These are phyloP conservation scores for Pythium chondricola DNA, from an alignment of 352 stramenopile genomes.

Conservation along the genomic window DNA sequence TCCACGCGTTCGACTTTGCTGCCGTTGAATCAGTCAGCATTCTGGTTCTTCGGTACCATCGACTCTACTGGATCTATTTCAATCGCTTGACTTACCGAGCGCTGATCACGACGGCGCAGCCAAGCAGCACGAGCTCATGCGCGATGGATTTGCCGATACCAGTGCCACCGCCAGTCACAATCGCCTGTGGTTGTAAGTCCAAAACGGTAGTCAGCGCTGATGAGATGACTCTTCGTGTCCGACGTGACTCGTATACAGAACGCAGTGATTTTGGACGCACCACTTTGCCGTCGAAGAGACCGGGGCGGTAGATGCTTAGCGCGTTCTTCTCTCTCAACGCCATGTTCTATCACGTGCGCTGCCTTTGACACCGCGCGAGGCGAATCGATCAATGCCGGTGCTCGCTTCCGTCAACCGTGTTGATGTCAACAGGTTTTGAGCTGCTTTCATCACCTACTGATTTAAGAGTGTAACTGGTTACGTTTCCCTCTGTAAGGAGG, in stretches of 20 bases:
- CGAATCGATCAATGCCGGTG: not conserved
- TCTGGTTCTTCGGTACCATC: not conserved
- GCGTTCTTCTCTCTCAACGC: conserved; percentile 29
- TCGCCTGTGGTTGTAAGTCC: conserved; percentile 20
- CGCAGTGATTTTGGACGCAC: conserved; percentile 26
- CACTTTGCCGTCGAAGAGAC: conserved; percentile 58
- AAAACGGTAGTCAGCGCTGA: not conserved
- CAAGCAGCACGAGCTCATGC: conserved; percentile 61
- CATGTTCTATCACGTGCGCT: conserved; percentile 2
- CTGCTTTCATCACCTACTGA: not conserved
- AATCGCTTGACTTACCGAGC: conserved; percentile 20
- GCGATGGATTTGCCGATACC: conserved; percentile 74
- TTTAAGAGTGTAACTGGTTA: not conserved
- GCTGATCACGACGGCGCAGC: conserved; percentile 66
- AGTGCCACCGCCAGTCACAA: conserved; percentile 77
- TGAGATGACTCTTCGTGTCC: not conserved
- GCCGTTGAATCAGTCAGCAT: not conserved
- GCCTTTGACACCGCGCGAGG: not conserved
- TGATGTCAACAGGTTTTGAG: not conserved
- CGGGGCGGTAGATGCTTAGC: conserved; percentile 42
- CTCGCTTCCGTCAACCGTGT: not conserved
- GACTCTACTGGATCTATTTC: not conserved
- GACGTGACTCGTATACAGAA: too few species aligned
- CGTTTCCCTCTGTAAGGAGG: too few species aligned
- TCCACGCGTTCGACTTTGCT: conserved; percentile 53